phyloP scores from a whole-genome alignment of 371 early-diverging fungal species.

The Mortierella sp. region DNA sequence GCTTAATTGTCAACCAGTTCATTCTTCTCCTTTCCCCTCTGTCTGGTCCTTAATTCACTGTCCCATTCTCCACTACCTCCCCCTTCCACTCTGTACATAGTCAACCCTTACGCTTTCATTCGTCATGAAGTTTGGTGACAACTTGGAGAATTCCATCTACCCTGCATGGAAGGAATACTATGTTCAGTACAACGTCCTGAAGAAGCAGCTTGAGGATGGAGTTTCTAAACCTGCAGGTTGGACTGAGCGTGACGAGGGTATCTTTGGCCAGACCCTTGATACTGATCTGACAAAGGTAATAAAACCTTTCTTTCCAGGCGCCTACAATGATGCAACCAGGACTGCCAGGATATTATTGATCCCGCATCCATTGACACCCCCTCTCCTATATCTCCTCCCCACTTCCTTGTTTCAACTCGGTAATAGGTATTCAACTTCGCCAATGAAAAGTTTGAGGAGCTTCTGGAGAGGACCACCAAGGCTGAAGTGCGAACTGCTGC shows the following conservation, averaged over 20 bases:
- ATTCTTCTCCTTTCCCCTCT: neutral
- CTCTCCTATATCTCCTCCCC: neutral
- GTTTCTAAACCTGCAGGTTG: constrained; percentile 56
- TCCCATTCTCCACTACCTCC: neutral
- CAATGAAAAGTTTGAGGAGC: constrained; percentile 90
- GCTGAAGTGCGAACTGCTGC: constrained; percentile 66
- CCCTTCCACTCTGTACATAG: neutral
- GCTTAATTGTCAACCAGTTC: neutral
- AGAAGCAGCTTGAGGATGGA: constrained; percentile 74
- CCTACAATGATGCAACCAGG: too few species aligned
- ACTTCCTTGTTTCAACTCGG: neutral
- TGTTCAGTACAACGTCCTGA: constrained; percentile 85
- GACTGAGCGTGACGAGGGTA: constrained; percentile 85
- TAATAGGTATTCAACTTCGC: constrained; percentile 82
- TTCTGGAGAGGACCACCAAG: constrained; percentile 85
- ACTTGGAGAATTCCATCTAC: constrained; percentile 72
- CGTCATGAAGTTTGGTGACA: constrained; percentile 86
- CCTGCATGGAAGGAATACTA: constrained; percentile 85
- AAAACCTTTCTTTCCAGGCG: neutral
- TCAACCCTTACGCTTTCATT: neutral
- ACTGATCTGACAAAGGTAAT: constrained; percentile 90
- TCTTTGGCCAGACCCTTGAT: constrained; percentile 89
- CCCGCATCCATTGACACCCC: neutral
- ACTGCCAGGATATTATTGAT: neutral
- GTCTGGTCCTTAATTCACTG: neutral